phyloP scores from a whole-genome alignment of 805 yeast genomes.

The Teunomyces cretensis region DNA sequence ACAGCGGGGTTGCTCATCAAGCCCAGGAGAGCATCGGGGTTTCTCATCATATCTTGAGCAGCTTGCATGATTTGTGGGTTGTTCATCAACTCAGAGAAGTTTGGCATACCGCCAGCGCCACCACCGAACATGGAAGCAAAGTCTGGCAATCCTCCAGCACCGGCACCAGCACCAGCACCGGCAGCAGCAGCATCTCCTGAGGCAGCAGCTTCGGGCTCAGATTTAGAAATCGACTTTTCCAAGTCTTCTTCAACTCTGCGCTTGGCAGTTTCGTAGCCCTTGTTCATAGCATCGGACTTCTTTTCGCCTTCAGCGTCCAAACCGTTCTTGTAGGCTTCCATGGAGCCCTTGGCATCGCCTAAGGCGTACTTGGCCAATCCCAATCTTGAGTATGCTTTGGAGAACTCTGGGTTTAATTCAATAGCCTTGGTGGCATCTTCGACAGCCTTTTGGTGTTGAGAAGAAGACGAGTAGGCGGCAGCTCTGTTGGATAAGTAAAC shows the following conservation, averaged over 20 bases:
- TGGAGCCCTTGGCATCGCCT: conserved; percentile 86
- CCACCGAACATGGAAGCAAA: conserved; percentile 64
- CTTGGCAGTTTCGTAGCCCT: conserved; percentile 93
- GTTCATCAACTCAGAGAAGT: conserved; percentile 67
- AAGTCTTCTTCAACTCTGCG: conserved; percentile 78
- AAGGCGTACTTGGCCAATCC: conserved; percentile 94
- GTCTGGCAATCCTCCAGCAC: conserved; percentile 69
- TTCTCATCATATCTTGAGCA: conserved; percentile 83
- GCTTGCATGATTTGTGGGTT: conserved; percentile 93
- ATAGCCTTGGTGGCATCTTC: conserved; percentile 84
- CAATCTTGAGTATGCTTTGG: conserved; percentile 92
- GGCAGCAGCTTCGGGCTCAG: conserved; percentile 26
- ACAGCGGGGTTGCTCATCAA: conserved; percentile 80
- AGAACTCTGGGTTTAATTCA: conserved; percentile 70
- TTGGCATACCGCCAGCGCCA: conserved; percentile 69
- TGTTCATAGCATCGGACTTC: conserved; percentile 86
- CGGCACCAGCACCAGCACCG: conserved; percentile 40
- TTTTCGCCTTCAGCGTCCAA: conserved; percentile 81
- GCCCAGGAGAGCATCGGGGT: conserved; percentile 73
- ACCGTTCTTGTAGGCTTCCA: conserved; percentile 88
- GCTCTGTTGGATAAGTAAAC: conserved; percentile 93
- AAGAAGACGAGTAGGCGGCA: conserved; percentile 85
- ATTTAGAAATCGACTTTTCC: conserved; percentile 35
- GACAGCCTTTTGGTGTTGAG: conserved; percentile 74
- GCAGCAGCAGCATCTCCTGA: conserved; percentile 25